Percentiles rank a stretch among this genome's conserved stretches.
Conservation (phyloP, 495 filamentous ascomycete species). For the Penicillium daleae region DNA sequence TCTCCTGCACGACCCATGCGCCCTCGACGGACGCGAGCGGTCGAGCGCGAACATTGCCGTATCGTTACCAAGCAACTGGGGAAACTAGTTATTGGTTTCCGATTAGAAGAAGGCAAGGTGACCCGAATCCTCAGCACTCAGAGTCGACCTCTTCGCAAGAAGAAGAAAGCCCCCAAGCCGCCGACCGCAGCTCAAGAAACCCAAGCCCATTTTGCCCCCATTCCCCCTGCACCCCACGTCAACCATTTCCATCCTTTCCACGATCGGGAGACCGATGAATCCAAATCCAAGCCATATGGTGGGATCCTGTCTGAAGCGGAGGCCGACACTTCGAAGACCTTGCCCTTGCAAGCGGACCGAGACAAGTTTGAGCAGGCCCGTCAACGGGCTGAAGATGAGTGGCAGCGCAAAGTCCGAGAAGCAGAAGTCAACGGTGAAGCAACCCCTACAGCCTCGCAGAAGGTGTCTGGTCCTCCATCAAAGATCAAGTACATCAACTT, state of each 20-base stretch:
- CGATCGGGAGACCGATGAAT: constrained; percentile 85
- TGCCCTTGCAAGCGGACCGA: constrained; percentile 78
- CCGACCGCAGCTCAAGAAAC: constrained; percentile 39
- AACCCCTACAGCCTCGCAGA: constrained; percentile 57
- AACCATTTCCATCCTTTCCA: constrained; percentile 80
- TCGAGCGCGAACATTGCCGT: constrained; percentile 42
- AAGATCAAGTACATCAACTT: constrained; percentile 99
- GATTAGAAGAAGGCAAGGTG: constrained; percentile 61
- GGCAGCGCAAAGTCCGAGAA: constrained; percentile 65
- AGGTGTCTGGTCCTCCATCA: constrained; percentile 82
- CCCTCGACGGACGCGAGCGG: constrained; percentile 41
- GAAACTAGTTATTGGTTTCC: constrained; percentile 62
- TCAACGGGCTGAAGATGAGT: constrained; percentile 87
- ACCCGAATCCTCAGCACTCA: constrained; percentile 56
- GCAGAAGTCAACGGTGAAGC: constrained; percentile 52
- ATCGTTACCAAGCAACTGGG: constrained; percentile 40
- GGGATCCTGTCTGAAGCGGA: constrained; percentile 88
- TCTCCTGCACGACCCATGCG: constrained; percentile 38
- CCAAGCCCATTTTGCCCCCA: constrained; percentile 50
- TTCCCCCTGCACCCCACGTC: constrained; percentile 52
- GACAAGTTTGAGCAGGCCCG: constrained; percentile 85
- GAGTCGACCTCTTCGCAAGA: constrained; percentile 38
- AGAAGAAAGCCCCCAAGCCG: constrained; percentile 43
- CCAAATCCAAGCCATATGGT: constrained; percentile 92
- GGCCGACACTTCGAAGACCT: constrained; percentile 85